These are phyloP conservation scores for Crotalaria pallida DNA, from an alignment of 306 rosid genomes.

Conservation along the genomic window DNA sequence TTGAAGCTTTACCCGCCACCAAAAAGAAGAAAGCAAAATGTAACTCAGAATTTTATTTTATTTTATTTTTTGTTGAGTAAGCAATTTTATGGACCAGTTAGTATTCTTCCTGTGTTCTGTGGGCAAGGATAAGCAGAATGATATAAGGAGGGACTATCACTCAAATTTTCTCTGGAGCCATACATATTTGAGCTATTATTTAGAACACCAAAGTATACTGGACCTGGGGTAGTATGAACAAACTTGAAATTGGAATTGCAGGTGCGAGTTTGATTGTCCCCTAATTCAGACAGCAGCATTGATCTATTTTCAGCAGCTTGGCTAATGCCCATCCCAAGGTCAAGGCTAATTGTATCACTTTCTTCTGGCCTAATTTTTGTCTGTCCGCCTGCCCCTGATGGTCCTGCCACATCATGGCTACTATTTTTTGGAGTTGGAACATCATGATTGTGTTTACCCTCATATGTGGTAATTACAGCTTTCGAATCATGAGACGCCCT, in stretches of 20 bases:
- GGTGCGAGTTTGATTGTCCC: constrained; percentile 40
- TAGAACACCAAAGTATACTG: constrained; percentile 56
- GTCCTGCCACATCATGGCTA: constrained; percentile 76
- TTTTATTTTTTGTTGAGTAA: background rate
- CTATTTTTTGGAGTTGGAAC: constrained; percentile 83
- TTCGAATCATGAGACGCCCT: constrained; percentile 98
- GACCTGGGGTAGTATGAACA: constrained; percentile 41
- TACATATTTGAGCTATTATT: constrained; percentile 51
- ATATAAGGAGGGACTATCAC: constrained; percentile 49
- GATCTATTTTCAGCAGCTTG: constrained; percentile 51
- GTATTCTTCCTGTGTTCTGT: constrained; percentile 71
- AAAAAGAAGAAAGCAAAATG: constrained; percentile 30
- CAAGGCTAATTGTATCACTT: constrained; percentile 80
- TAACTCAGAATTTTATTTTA: constrained; percentile 19
- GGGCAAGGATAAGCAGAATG: constrained; percentile 70
- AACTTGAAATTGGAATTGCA: constrained; percentile 54
- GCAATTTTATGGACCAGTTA: constrained; percentile 74
- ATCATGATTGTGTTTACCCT: constrained; percentile 96
- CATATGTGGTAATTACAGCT: constrained; percentile 96
- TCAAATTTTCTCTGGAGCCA: constrained; percentile 69
- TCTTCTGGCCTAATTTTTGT: constrained; percentile 59
- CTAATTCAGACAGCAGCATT: constrained; percentile 41
- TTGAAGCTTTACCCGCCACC: constrained; percentile 34
- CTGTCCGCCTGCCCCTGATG: constrained; percentile 37
- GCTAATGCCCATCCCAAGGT: constrained; percentile 84